Evolutionary conservation across 176 grass and related monocot genomes (phyloP), one percentile per base, ranked within the genome.

Genomic region (Carex littledalei): DNA sequence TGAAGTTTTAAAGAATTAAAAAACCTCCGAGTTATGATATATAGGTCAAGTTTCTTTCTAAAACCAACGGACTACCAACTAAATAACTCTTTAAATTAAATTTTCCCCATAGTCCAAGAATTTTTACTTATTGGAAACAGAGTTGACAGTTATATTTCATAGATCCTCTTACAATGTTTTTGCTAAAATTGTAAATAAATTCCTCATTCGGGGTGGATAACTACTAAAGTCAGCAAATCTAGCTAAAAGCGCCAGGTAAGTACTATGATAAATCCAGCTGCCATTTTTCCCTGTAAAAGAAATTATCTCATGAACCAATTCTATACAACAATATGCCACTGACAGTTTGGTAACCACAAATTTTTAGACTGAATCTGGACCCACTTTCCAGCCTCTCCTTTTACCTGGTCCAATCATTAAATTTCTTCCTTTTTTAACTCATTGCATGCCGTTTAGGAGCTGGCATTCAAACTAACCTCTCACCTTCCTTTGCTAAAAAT

Each of bases 401-500:
- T 67, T 34, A 24, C 8, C 20, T 16, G 18, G 62, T 31, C 41
- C 60, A 83, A 83, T 20, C 41, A 50, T 63, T 83, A 31, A 82
- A 24, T 50, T 83, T 53, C n/a, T 53, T 47, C 6, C 16, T 39
- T 21, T 21, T 21, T 21, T 21, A 31, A 31, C 35, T 65, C 20
- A 45, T 81, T 64, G 79, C 79, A 81, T 64, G 58, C 34, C 79
- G 14, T 64, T 63, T 31, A 4, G 7, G 39, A 66, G 81, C 81
- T 83, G 81, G 81, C 62, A 83, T 67, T 24, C 45, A 83, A 83
- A 67, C 81, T 10, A 83, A 69, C 81, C 22, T 53, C 61, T 31
- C 14, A 50, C 14, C 12, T 80, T 80, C 78, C 4, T 83, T 83
- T 67, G 63, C 81, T 83, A 83, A 83, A 83, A 83, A 83, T 83